Base-by-base conservation (phyloP, 306 rosid genomes). In the Lablab purpureus region DNA sequence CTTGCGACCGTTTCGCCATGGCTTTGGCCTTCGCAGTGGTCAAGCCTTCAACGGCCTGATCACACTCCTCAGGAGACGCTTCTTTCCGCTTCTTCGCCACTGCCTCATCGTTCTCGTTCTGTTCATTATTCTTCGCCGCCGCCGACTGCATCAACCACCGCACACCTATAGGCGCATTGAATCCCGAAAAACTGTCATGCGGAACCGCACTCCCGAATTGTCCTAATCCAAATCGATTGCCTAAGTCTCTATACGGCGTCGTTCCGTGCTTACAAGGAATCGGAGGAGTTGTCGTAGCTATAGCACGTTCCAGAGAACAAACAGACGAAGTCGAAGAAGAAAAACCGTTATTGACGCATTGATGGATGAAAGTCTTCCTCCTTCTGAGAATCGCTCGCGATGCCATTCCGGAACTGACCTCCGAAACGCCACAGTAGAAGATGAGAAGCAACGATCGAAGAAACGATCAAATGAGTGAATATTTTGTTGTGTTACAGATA, bases 21-120 rank as follows among this genome's bases (percentile, higher is more conserved):
- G 95, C 97, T 74, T 90, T 90, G 13, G 99, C 99, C 80, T 94
- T 94, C 4, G 87, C 98, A 3, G 86, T 82, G 66, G 89, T 94
- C 69, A 94, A 85, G 7, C 95, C 97, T 76, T 86, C 95, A 13
- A 94, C 97, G 4, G 99, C 99, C 69, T 92, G 90, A 87, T 94
- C 99, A 49, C 99, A 92, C 54, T 92, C 99, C 85, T 94, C 97
- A 0, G 99, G 95, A 63, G 99, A 92, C 22, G 97, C 95, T 51
- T 91, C 92, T 54, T 87, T 92, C 75, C 88, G 89, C 82, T 89
- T 89, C 73, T 83, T 87, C 21, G 87, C 79, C 55, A 74, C 81
- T 34, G 58, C 22, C 6, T 87, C 89, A 11, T 75, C 88, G n/a
- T 63, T 81, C 6, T 82, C 84, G 4, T 90, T 86, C 21, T 27